These are phyloP conservation scores for Botryotinia calthae DNA, from an alignment of 2,329 filamentous ascomycete species.

Conservation along the genomic window DNA sequence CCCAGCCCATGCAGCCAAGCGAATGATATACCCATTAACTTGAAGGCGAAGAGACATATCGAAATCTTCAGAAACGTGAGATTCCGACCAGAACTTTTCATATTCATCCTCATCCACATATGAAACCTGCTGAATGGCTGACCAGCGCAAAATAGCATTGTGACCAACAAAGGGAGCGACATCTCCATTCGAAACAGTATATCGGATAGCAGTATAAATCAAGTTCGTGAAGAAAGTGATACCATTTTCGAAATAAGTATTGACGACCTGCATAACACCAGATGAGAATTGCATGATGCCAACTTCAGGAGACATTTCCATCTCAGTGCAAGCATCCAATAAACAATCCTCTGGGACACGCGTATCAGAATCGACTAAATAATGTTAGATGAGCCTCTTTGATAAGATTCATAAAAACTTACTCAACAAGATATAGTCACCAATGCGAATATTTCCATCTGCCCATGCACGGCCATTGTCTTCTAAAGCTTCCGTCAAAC, in stretches of 20 bases:
- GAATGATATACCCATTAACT: slow-evolving; percentile 68
- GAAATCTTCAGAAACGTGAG: slow-evolving; percentile 77
- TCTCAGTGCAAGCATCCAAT: slow-evolving; percentile 75
- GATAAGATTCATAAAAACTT: slow-evolving; percentile 23
- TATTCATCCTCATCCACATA: slow-evolving; percentile 68
- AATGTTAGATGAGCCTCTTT: slow-evolving; percentile 23
- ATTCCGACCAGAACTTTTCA: slow-evolving; percentile 80
- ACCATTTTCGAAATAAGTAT: slow-evolving; percentile 69
- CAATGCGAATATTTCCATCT: slow-evolving; percentile 80
- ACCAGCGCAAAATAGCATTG: slow-evolving; percentile 74
- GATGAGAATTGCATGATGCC: slow-evolving; percentile 77
- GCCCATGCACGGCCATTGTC: slow-evolving; percentile 72
- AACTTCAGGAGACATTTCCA: slow-evolving; percentile 76
- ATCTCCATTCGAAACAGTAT: slow-evolving; percentile 73
- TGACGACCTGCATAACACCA: slow-evolving; percentile 74
- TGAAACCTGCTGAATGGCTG: slow-evolving; percentile 69
- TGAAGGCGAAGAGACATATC: slow-evolving; percentile 79
- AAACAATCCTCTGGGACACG: slow-evolving; percentile 75
- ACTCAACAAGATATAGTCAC: slow-evolving; percentile 75
- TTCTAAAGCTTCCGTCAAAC: slow-evolving; percentile 64
- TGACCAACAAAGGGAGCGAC: slow-evolving; percentile 80
- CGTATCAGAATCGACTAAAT: slow-evolving; percentile 67
- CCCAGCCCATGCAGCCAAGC: slow-evolving; percentile 69
- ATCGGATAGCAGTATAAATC: slow-evolving; percentile 74
- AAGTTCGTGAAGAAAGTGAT: slow-evolving; percentile 72